These are phyloP conservation scores for Ogataea methylovora DNA, from an alignment of 805 yeast species.

Conservation along the genomic window DNA sequence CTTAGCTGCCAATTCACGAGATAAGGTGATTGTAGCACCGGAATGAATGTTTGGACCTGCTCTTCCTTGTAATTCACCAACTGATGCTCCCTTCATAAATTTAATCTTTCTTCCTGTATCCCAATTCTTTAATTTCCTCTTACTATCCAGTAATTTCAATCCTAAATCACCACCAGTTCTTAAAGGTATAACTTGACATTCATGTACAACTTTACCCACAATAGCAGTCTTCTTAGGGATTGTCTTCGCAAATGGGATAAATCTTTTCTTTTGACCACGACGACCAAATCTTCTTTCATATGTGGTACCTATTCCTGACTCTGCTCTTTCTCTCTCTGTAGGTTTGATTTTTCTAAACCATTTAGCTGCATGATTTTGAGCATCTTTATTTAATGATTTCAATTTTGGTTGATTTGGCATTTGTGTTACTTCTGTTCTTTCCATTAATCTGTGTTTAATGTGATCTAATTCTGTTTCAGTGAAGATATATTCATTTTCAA, in stretches of 20 bases:
- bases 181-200: constrained; percentile 82
- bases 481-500: constrained; percentile 80
- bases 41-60: constrained; percentile 78
- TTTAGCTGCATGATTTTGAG: constrained; percentile 23
- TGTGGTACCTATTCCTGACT: constrained; percentile 25
- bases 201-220: constrained; percentile 85
- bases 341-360: constrained; percentile 22
- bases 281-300: constrained; percentile 7
- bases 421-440: constrained; percentile 41
- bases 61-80: constrained; percentile 82
- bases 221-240: constrained; percentile 84
- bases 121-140: constrained; percentile 22
- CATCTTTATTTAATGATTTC: constrained; percentile 30
- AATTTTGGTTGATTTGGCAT: constrained; percentile 47
- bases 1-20: constrained; percentile 48
- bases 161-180: constrained; percentile 59
- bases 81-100: constrained; percentile 54
- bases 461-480: constrained; percentile 74
- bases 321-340: constrained; percentile 15
- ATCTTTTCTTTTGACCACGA: constrained; percentile 24
- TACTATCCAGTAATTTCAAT: constrained; percentile 44
- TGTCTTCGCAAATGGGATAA: constrained; percentile 77
- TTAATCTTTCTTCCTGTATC: constrained; percentile 39
- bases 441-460: constrained; percentile 46
- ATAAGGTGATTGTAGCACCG: constrained; percentile 60